Conservation (phyloP, 139 green algal genomes). For the Tetradesmus lagerheimii region DNA sequence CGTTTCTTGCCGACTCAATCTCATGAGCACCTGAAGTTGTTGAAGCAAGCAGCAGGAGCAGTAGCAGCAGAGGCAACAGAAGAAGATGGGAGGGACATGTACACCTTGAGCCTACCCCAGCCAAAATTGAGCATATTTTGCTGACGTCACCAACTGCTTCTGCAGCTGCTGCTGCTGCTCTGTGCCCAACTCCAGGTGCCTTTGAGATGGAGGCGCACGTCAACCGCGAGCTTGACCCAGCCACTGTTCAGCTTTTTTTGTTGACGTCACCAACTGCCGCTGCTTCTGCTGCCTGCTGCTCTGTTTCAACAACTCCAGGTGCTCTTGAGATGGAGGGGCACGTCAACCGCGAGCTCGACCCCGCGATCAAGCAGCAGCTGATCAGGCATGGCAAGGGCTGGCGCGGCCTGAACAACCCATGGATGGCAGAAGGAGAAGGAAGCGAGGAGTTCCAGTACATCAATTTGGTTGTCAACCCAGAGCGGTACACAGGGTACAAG, state of each 20-base stretch:
- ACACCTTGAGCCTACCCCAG: too few relatives aligned
- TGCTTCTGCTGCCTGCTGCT: background rate
- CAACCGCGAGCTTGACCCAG: background rate
- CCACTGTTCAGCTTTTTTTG: too few relatives aligned
- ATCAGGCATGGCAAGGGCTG: slow-evolving; percentile 65
- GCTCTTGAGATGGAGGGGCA: slow-evolving; percentile 57
- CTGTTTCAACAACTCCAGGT: background rate
- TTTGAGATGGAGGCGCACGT: slow-evolving; percentile 55
- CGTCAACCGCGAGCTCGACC: slow-evolving; percentile 66
- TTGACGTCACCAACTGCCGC: background rate
- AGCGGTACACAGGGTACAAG: slow-evolving; percentile 96
- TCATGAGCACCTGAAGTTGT: too few relatives aligned
- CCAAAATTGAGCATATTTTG: too few relatives aligned
- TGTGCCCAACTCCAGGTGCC: background rate
- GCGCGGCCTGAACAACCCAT: slow-evolving; percentile 93
- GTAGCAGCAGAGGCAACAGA: too few relatives aligned
- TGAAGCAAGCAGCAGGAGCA: too few relatives aligned
- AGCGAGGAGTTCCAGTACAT: slow-evolving; percentile 93
- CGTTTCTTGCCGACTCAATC: too few relatives aligned
- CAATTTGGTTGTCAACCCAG: slow-evolving; percentile 93
- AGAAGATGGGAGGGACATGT: too few relatives aligned
- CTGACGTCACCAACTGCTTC: too few relatives aligned
- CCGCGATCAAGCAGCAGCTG: slow-evolving; percentile 53
- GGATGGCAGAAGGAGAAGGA: slow-evolving; percentile 89
- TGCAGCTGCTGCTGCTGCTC: background rate